Base-by-base conservation (phyloP, 306 rosid species). In the Vachellia collinsii region DNA sequence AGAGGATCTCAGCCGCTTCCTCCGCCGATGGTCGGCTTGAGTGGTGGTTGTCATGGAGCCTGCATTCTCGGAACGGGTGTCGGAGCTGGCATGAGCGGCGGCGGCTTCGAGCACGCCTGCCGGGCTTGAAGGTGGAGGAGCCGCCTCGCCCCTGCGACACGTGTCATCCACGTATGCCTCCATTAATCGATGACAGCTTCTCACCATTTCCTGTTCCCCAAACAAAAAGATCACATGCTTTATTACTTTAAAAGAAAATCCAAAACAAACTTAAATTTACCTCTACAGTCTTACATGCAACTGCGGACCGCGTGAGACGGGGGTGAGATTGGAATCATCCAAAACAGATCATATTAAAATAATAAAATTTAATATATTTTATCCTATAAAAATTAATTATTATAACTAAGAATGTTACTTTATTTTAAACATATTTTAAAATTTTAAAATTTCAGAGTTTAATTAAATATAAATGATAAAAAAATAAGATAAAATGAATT, bases 161-260 rank as follows among this genome's bases (percentile, higher is more conserved):
- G 53, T 68, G 98, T 83, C 94, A 13, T 85, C 59, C 77, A 91
- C 78, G 61, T 88, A 78, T 85, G 83, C 87, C 73, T 86, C 87
- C 98, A 93, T 93, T 34, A 93, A 92, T 88, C 90, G 97, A 73
- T 86, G 93, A 90, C 98, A 93, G 93, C 92, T 83, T 85, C 86
- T 87, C 77, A 90, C 92, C 91, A 80, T 90, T 82, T 87, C 97
- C 98, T 91, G 90, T 80, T 59, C 83, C 83, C 74, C 14, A 53
- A 77, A 59, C 48, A 50, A 51, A 82, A 77, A 62, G 36, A 58
- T 84, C 53, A 68, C 51, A 9, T 42, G 29, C 46, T 68, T 77
- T 74, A 77, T 38, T 71, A 19, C 5, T 51, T 16, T 36, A 25
- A 6, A 67, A 65, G 25, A 61, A 29, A 11, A 23, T 0, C 37